Conservation (phyloP, 2,329 filamentous ascomycete genomes). For the Cladosporium colombiae region DNA sequence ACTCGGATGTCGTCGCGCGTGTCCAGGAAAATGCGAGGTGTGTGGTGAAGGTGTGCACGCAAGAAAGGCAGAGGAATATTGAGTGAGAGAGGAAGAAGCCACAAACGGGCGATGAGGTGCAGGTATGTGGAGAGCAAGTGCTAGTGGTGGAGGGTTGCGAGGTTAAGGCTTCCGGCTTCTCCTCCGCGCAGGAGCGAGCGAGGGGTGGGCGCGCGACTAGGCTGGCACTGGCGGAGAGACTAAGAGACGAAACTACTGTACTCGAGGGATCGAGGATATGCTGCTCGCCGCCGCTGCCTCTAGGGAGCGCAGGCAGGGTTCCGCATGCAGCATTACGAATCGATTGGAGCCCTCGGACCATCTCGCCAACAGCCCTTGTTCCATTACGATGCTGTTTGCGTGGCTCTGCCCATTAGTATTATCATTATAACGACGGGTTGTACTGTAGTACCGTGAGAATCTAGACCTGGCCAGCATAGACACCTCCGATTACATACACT, state of each 20-base stretch:
- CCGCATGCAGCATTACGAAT: conserved; percentile 11
- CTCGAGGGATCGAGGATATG: background rate
- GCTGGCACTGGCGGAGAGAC: background rate
- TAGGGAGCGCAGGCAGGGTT: background rate
- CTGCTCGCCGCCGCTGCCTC: background rate
- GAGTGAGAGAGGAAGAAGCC: background rate
- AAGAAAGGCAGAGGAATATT: background rate
- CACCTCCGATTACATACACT: background rate
- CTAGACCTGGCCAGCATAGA: background rate
- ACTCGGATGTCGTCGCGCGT: background rate
- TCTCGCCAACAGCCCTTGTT: background rate
- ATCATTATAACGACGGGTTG: background rate
- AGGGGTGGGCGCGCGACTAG: conserved; percentile 4
- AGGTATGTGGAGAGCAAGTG: conserved; percentile 4
- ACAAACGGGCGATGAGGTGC: conserved; percentile 1
- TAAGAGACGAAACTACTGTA: background rate
- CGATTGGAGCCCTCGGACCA: background rate
- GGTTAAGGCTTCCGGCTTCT: conserved; percentile 6
- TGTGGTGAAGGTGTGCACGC: background rate
- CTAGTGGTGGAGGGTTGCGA: conserved; percentile 1
- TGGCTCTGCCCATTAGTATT: background rate
- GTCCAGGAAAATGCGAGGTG: background rate
- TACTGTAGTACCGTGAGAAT: background rate
- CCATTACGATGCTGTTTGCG: background rate
- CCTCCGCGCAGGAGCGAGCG: conserved; percentile 8